Base-by-base conservation (phyloP, 2,329 filamentous ascomycete genomes). In the Westerdykella aurantiaca region DNA sequence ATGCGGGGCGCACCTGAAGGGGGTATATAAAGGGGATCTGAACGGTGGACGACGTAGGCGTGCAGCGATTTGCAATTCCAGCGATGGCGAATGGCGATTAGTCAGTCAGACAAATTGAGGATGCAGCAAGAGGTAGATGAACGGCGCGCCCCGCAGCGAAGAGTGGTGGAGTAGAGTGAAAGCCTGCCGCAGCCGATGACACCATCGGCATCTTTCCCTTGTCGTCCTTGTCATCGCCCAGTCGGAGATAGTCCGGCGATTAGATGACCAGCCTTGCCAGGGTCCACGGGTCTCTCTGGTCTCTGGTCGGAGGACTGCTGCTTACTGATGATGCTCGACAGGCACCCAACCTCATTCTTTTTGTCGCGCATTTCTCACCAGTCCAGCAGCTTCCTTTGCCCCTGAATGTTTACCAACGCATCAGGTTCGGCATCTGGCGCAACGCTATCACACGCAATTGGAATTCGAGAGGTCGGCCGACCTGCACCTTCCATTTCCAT, bases 81-180 rank as follows among this genome's bases (percentile, higher is more conserved):
- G 25, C 11, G 25, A 29, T 29, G 25, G 25, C 25, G 25, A 29
- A 29, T 29, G 10, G 25, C 25, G 25, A 29, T 29, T 29, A 29
- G 25, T 29, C 25, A 29, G 25, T 29, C 25, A 29, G 25, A 29
- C 25, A 29, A 29, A 23, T 38, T 22, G 21, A 23, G 31, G 39
- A 33, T 34, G 29, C 13, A 39, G 29, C 25, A 21, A 13, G 25
- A 25, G 22, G 13, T 16, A 16, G 39, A 17, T 11, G 34, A 34
- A 17, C 14, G 38, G 52, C 58, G 56, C 56, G 55, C 61, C 58
- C 58, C 60, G 52, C 60, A 56, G 55, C 49, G 25, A n/a, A 13
- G 17, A 13, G 41, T 14, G 33, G 4, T 29, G 45, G 23, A 31
- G 35, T 31, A 46, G 38, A 42, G 46, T 47, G 38, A 39, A 43